phyloP scores from a whole-genome alignment of 2,329 filamentous ascomycete species.

The Purpureocillium lavendulum region DNA sequence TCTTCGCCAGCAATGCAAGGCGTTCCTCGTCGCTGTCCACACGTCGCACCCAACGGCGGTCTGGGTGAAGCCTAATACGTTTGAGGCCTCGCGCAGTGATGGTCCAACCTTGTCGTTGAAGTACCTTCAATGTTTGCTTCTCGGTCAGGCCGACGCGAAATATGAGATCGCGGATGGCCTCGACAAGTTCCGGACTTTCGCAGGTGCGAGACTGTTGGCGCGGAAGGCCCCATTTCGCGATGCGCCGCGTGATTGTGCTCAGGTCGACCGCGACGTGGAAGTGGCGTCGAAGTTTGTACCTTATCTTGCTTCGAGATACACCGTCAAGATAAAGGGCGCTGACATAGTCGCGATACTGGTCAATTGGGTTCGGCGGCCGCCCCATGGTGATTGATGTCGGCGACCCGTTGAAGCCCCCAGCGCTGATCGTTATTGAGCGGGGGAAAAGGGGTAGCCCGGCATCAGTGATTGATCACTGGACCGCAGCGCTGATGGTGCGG shows the following conservation, averaged over 20 bases:
- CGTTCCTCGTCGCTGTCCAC: conserved; percentile 2
- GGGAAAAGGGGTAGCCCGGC: no score
- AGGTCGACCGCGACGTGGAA: background rate
- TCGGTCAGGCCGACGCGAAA: background rate
- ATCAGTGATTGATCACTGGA: no score
- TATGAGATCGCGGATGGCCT: conserved; percentile 5
- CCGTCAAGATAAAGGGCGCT: background rate
- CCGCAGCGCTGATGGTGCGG: no score
- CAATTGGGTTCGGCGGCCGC: conserved; percentile 2
- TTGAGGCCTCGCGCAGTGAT: background rate
- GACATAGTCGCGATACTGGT: conserved; percentile 5
- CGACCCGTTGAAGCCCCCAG: no score
- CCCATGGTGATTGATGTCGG: no score
- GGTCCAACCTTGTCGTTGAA: background rate
- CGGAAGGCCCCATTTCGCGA: conserved; percentile 2
- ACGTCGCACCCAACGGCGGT: background rate
- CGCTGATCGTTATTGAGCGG: no score
- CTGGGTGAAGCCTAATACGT: background rate
- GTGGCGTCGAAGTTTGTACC: conserved; percentile 4
- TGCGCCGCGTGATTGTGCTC: no score
- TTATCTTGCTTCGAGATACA: conserved; percentile 3
- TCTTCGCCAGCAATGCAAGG: conserved; percentile 4
- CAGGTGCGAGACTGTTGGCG: conserved; percentile 2
- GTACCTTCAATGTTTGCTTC: background rate
- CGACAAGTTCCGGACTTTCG: conserved; percentile 5